These are phyloP conservation scores for Dimargaris verticillata DNA, from an alignment of 192 early-diverging fungal species.

Conservation along the genomic window DNA sequence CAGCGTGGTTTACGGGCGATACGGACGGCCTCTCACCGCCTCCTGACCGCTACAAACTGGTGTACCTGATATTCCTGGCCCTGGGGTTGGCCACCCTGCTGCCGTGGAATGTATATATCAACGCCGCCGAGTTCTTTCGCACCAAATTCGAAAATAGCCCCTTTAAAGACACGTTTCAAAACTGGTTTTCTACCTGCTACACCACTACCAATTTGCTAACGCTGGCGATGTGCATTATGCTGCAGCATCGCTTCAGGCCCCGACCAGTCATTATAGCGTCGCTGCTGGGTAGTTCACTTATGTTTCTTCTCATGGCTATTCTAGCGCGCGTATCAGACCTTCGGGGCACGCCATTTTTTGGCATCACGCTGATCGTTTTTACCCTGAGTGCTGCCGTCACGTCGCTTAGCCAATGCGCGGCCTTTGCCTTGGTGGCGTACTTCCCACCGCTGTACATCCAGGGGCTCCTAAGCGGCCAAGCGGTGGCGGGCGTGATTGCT, in stretches of 20 bases:
- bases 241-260: conserved; percentile 21
- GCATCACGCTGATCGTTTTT: conserved; percentile 37
- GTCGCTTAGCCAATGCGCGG: conserved; percentile 42
- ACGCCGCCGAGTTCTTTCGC: conserved; percentile 55
- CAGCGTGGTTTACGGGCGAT: not conserved
- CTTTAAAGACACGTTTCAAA: conserved; percentile 50
- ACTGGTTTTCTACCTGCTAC: conserved; percentile 54
- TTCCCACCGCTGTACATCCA: conserved; percentile 52
- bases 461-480: conserved; percentile 51
- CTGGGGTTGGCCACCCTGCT: conserved; percentile 62
- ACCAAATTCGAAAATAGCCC: conserved; percentile 38
- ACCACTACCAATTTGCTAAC: conserved; percentile 40
- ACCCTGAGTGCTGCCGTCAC: conserved; percentile 37
- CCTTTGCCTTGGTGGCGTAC: conserved; percentile 52
- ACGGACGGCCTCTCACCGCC: conserved; percentile 15
- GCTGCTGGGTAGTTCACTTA: conserved; percentile 33
- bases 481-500: conserved; percentile 46
- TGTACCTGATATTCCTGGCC: conserved; percentile 48
- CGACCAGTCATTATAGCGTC: conserved; percentile 27
- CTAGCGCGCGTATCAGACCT: conserved; percentile 26
- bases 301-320: conserved; percentile 31
- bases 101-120: conserved; percentile 74
- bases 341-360: conserved; percentile 41
- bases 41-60: conserved; percentile 24
- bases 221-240: conserved; percentile 30